These are phyloP conservation scores for Coprinopsis sp. DNA, from an alignment of 768 basidiomycete species.

Conservation along the genomic window DNA sequence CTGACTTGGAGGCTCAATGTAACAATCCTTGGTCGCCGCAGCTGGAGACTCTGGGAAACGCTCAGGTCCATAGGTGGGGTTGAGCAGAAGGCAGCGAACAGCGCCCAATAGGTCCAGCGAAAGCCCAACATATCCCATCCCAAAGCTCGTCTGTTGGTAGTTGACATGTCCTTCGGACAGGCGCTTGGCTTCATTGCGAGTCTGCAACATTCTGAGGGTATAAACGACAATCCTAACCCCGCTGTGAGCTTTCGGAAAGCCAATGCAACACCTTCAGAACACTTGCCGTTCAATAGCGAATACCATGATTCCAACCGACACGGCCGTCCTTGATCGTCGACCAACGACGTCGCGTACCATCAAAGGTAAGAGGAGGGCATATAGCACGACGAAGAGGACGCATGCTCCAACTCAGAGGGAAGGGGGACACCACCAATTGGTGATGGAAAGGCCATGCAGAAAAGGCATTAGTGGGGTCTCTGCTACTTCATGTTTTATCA, in stretches of 20 bases:
- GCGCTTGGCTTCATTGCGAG: constrained; percentile 16
- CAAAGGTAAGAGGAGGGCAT: constrained; percentile 27
- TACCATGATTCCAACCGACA: constrained; percentile 25
- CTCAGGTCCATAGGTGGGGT: constrained; percentile 32
- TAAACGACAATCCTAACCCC: constrained; percentile 27
- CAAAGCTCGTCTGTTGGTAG: constrained; percentile 29
- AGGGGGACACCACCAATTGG: constrained; percentile 32
- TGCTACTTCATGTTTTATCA: no score
- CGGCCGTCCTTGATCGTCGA: constrained; percentile 24
- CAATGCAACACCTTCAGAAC: not conserved
- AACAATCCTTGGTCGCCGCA: constrained; percentile 20
- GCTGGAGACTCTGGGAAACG: constrained; percentile 25
- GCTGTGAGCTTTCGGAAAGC: no score
- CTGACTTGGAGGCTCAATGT: constrained; percentile 18
- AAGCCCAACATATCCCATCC: constrained; percentile 29
- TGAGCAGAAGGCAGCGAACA: constrained; percentile 35
- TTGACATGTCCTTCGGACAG: constrained; percentile 20
- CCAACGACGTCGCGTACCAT: constrained; percentile 23
- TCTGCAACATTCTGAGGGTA: constrained; percentile 24
- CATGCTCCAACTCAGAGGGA: constrained; percentile 32
- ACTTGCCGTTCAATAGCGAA: constrained; percentile 31
- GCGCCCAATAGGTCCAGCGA: constrained; percentile 31
- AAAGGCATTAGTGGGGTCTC: not conserved
- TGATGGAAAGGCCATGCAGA: constrained; percentile 24
- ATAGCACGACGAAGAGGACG: constrained; percentile 30